phyloP scores from a whole-genome alignment of 768 basidiomycete genomes.

The Clitopilus hobsonii region DNA sequence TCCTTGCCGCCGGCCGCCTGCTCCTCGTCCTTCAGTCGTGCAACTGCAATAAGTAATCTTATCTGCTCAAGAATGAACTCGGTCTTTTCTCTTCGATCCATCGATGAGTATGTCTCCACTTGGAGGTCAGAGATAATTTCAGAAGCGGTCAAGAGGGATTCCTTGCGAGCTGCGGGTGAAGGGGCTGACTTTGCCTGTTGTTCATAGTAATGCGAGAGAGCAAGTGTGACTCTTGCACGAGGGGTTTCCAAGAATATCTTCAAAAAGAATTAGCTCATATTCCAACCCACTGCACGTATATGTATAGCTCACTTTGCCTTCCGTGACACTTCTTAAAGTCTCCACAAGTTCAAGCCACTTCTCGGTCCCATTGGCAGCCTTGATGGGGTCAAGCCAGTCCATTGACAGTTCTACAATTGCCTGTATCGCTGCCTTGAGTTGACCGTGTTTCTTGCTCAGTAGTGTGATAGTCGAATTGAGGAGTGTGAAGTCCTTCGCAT shows the following conservation, averaged over 20 bases:
- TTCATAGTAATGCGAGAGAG: slow-evolving; percentile 86
- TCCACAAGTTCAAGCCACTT: slow-evolving; percentile 87
- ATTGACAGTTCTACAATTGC: slow-evolving; percentile 88
- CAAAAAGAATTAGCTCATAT: background rate
- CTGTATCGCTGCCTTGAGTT: slow-evolving; percentile 86
- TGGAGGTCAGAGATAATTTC: slow-evolving; percentile 93
- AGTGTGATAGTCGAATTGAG: slow-evolving; percentile 65
- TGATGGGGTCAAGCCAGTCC: slow-evolving; percentile 76
- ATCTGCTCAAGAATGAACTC: slow-evolving; percentile 98
- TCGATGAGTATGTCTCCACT: slow-evolving; percentile 98
- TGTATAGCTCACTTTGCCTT: slow-evolving; percentile 77
- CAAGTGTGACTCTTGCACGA: slow-evolving; percentile 87
- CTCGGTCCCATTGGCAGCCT: slow-evolving; percentile 58
- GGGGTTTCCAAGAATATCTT: slow-evolving; percentile 97
- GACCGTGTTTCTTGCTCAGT: slow-evolving; percentile 95
- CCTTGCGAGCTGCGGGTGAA: slow-evolving; percentile 46
- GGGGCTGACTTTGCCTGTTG: slow-evolving; percentile 42
- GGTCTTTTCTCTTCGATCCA: slow-evolving; percentile 97
- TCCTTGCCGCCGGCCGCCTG: slow-evolving; percentile 61
- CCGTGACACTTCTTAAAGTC: slow-evolving; percentile 86
- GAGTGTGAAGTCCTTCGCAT: slow-evolving; percentile 62
- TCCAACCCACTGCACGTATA: background rate
- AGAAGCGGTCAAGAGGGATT: slow-evolving; percentile 79
- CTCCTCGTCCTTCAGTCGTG: slow-evolving; percentile 70
- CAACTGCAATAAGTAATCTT: slow-evolving; percentile 78